These are phyloP conservation scores for Ogataea naganishii DNA, from an alignment of 805 yeast species.

Conservation along the genomic window DNA sequence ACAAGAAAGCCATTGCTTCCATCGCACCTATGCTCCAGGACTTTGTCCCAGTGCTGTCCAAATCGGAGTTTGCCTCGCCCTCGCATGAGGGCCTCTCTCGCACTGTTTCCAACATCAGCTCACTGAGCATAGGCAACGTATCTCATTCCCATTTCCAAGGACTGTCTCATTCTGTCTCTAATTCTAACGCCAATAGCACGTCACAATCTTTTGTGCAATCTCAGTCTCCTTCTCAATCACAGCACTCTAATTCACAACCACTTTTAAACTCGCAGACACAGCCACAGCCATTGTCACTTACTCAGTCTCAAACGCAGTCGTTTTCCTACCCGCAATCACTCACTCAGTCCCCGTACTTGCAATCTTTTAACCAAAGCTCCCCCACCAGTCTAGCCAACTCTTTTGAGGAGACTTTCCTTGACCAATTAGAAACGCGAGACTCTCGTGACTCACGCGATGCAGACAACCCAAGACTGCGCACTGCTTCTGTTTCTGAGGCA, in stretches of 20 bases:
- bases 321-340: background rate
- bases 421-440: too few relatives aligned
- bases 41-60: slow-evolving; percentile 63
- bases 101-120: slow-evolving; percentile 22
- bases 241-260: background rate
- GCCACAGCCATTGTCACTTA: background rate
- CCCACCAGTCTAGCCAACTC: background rate
- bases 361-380: background rate
- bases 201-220: background rate
- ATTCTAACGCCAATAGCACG: slow-evolving; percentile 3
- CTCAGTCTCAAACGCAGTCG: background rate
- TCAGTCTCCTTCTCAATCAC: background rate
- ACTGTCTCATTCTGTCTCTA: slow-evolving; percentile 9
- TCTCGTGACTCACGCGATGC: too few relatives aligned
- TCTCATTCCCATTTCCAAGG: slow-evolving; percentile 4
- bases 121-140: slow-evolving; percentile 16
- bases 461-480: slow-evolving; percentile 14
- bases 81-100: slow-evolving; percentile 21
- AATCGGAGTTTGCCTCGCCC: slow-evolving; percentile 26
- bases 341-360: background rate
- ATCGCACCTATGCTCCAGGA: slow-evolving; percentile 69
- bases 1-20: slow-evolving; percentile 61
- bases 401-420: slow-evolving; percentile 2
- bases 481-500: slow-evolving; percentile 28
- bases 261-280: slow-evolving; percentile 1